Evolutionary conservation across 805 yeast species (phyloP), one percentile per base, ranked within the genome.

Genomic region (Cyberlindnera xylosilytica): DNA sequence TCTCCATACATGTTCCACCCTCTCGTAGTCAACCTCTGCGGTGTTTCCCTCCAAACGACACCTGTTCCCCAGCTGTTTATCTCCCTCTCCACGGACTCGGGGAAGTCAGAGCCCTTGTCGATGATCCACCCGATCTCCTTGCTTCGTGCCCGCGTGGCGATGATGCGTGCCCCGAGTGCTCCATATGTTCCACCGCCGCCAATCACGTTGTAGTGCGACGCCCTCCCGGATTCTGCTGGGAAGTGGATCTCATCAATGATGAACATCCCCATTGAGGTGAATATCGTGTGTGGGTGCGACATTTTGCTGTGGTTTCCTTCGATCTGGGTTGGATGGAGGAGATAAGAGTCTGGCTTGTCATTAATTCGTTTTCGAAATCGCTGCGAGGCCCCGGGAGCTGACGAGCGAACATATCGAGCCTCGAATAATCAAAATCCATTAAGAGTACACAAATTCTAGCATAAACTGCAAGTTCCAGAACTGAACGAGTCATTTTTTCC

Each of bases 101-200:
- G 95, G 56, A 88, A 87, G 55, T 89, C 97, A 4, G 60, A 54
- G 0, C 98, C 98, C 39, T 76, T 72, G 57, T 90, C 97, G 1
- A 89, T 73, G 10, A 90, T 76, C 66, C 90, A 84, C 2, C 81
- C 73, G n/a, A 81, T 69, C 7, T 56, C 77, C 64, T 49, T 31
- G 0, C 80, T 66, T 17, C 60, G 45, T 0, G 47, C 48, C 0
- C 54, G 44, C 0, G 77, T 72, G 8, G 76, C 56, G 1, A 79
- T 67, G 38, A 86, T 67, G 19, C 90, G 66, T 0, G 87, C 80
- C 0, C 97, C 97, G 13, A 84, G 65, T 1, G 81, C 75, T 2
- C 89, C 89, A 60, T 75, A 90, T 1, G 91, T 77, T 0, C 95
- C 97, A 2, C 90, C 98, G 2, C 98, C 98, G 1, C 98, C 98